A percentile compares a stretch with the other conserved stretches of the same genome.
These are phyloP conservation scores for Lipomyces sp. DNA, from an alignment of 805 yeast species.

Conservation along the genomic window DNA sequence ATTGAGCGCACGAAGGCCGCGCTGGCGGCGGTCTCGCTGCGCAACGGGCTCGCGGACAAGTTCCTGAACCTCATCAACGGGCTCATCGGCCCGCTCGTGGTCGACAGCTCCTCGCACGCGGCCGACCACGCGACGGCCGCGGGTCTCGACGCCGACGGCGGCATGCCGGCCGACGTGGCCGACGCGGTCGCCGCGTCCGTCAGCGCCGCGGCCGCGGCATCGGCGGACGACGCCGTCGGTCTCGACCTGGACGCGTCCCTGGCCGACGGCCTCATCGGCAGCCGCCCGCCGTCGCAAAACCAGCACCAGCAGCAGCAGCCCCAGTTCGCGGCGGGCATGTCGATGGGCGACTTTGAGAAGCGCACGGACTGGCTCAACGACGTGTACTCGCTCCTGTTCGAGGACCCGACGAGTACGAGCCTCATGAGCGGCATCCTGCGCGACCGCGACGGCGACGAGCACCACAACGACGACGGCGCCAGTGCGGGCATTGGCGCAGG, in stretches of 20 bases:
- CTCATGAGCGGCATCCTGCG: conserved; percentile 16
- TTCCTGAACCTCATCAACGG: conserved; percentile 48
- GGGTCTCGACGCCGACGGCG: neutral
- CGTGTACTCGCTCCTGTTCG: conserved; percentile 26
- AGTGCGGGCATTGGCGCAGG: neutral
- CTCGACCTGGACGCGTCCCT: neutral
- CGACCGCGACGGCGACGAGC: conserved; percentile 1
- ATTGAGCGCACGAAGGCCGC: conserved; percentile 45
- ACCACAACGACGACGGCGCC: neutral
- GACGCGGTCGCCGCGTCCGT: neutral
- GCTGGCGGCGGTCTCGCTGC: conserved; percentile 41
- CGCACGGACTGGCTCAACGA: conserved; percentile 29
- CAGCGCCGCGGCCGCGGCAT: neutral
- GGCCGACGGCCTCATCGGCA: neutral
- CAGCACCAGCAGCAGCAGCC: neutral
- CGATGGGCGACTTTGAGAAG: conserved; percentile 23
- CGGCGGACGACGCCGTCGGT: neutral
- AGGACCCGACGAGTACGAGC: conserved; percentile 22
- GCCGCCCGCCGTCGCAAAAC: neutral
- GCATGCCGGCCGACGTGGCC: too few species aligned
- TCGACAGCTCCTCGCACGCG: neutral
- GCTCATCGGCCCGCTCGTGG: conserved; percentile 33
- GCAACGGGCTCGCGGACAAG: conserved; percentile 47
- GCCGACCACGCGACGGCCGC: neutral
- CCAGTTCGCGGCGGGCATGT: neutral